Base-by-base conservation (phyloP, 139 green algal genomes). In the Edaphochlamys debaryana region DNA sequence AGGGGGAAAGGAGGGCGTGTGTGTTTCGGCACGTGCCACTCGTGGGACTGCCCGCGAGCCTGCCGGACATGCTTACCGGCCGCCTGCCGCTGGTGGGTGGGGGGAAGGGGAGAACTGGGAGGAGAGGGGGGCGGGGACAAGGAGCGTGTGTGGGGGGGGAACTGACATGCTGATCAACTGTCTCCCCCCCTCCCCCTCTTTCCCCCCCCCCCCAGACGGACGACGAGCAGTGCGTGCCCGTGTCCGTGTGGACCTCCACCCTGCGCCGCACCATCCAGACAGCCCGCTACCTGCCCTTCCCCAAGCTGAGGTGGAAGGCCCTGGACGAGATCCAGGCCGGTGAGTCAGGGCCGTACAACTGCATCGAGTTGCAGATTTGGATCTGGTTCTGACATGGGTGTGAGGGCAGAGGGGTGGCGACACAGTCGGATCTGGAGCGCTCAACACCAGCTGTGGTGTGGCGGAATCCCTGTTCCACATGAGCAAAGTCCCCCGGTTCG, bases 181-280 rank as follows among this genome's bases (percentile, higher is more conserved):
- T 17, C 63, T 68, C 64, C 78, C 67, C 34, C 45, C 48, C 50
- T 19, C 4, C 25, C 79, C 41, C 52, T n/a, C 64, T 41, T 67
- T n/a, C 56, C 13, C 58, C 54, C 34, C 36, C 67, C 23, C 37
- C 13, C 36, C 32, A 36, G 5, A 7, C 36, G 36, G 54, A 63
- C 54, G 54, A 30, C 15, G 22, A 3, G 8, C 34, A 66, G 23
- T 22, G 32, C 63, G 85, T 95, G 69, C 92, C 94, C 0, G 91
- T 98, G 56, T 94, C 88, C 27, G 93, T 98, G 63, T 99, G 96
- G 96, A 99, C 96, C 17, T 96, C 90, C 75, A 98, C 96, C 6
- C 86, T 99, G 68, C 79, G 90, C 69, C 91, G 96, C 78, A 99
- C 95, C 64, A 97, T 98, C 63, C 82, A 93, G 67, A 98, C 96